A percentile compares a stretch with the other conserved stretches of the same genome.
Evolutionary conservation across 2,329 filamentous ascomycete genomes (phyloP).

Genomic region (Sodiomyces alkalinus): DNA sequence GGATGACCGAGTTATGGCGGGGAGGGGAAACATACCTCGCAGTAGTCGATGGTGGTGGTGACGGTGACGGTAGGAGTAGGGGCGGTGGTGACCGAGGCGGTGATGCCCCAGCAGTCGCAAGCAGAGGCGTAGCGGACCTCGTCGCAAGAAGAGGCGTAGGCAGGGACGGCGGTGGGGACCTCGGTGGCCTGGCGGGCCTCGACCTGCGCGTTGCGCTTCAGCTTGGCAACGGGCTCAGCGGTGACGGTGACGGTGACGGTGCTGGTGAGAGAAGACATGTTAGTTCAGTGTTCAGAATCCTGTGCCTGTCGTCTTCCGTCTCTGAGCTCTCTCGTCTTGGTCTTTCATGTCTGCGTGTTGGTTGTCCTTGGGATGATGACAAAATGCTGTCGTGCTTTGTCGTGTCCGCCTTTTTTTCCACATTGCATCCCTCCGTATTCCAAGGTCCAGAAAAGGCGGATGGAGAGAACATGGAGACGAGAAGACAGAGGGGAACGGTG

Average conservation of each 20-base stretch:
- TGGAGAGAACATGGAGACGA: no score
- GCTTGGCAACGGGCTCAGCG: conserved; percentile 12
- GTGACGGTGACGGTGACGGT: conserved; percentile 24
- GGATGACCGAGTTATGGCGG: not conserved
- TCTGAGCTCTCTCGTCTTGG: no score
- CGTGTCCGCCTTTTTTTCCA: no score
- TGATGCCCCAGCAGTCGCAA: conserved; percentile 30
- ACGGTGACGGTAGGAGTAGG: conserved; percentile 24
- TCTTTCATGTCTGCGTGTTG: no score
- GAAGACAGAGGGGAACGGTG: no score
- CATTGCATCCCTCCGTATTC: no score
- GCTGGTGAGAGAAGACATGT: conserved; percentile 12
- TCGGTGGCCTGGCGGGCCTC: conserved; percentile 16
- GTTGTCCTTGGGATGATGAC: not conserved
- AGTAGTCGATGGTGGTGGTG: conserved; percentile 25
- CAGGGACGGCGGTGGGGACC: conserved; percentile 18
- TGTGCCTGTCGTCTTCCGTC: not conserved
- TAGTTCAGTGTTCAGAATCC: not conserved
- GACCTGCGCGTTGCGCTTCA: conserved; percentile 13
- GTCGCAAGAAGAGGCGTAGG: conserved; percentile 24
- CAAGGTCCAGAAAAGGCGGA: no score
- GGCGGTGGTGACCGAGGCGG: conserved; percentile 20
- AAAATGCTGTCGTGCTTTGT: not conserved
- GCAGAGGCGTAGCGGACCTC: conserved; percentile 22
- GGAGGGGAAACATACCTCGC: conserved; percentile 13